phyloP scores from a whole-genome alignment of 179 eudicot species.

The Sideroxylon spinosum region DNA sequence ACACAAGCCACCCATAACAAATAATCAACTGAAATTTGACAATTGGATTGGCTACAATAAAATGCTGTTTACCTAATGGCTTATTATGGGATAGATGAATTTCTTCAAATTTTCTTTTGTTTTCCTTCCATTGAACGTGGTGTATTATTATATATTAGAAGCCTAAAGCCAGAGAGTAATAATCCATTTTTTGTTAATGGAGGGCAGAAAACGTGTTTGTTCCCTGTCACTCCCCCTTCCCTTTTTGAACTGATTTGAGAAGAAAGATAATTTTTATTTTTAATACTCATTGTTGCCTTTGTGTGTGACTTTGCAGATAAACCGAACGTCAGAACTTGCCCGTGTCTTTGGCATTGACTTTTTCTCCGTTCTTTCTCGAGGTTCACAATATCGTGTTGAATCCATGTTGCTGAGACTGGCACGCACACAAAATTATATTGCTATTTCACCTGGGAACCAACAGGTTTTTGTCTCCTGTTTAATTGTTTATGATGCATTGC shows the following conservation, averaged over 20 bases:
- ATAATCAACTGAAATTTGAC: not conserved
- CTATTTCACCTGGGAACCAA: conserved; percentile 78
- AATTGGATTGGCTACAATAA: not conserved
- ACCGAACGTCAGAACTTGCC: conserved; percentile 95
- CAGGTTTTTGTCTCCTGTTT: conserved; percentile 46
- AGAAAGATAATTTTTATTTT: not conserved
- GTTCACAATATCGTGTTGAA: conserved; percentile 98
- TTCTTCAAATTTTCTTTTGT: not conserved
- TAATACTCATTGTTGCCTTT: not conserved
- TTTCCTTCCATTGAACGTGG: not conserved
- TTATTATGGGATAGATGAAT: not conserved
- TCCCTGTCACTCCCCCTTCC: not conserved
- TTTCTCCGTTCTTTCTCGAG: conserved; percentile 94
- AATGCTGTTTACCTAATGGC: not conserved
- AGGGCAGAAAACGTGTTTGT: not conserved
- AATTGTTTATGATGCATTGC: conserved; percentile 1
- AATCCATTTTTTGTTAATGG: not conserved
- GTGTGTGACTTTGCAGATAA: conserved; percentile 44
- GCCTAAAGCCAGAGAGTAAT: too few species aligned
- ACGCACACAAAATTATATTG: conserved; percentile 84
- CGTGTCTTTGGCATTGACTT: conserved; percentile 97
- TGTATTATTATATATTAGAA: not conserved
- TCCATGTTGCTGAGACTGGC: conserved; percentile 92
- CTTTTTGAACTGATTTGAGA: not conserved
- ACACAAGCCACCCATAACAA: not conserved